Evolutionary conservation across 495 filamentous ascomycete species (phyloP), one percentile per base, ranked within the genome.

Genomic region (Hypoxylon trugodes): DNA sequence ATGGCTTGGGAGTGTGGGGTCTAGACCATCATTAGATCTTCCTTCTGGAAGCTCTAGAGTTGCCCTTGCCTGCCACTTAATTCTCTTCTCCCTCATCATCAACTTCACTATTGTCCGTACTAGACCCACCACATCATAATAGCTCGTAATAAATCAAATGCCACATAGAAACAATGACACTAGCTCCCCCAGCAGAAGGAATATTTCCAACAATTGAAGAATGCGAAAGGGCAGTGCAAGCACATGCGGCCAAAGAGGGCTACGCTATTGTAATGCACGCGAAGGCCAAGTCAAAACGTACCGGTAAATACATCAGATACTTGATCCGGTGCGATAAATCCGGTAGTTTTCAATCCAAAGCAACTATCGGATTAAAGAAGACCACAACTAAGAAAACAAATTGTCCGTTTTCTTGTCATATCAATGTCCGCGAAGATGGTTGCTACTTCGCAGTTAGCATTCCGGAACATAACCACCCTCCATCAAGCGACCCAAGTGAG

Each of bases 321-420:
- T 40, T 67, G n/a, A 70, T 72, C 35, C 66, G 66, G 18, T 72
- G 69, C 48, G 69, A 72, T 51, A 72, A 67, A 28, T 70, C 69
- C 0, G 69, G 69, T 2, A 68, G 40, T 30, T 72, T 72, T 46
- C 65, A 70, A 18, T 70, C 69, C 4, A 64, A 69, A 40, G 63
- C 69, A 10, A 60, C 58, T 25, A 62, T 72, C 21, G 63, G 67
- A 9, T 32, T 68, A 26, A 69, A 69, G 12, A 69, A 66, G 41
- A 65, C 57, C n/a, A 59, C 63, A 9, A 70, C 59, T 24, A 72
- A 72, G 61, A 70, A 70, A 33, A 72, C 69, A 13, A 69, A 72
- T 50, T 72, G 69, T 26, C 69, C 67, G 12, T 72, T 72, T 45
- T 65, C 69, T 22, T 61, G 59, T 32, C 59, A 63, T 55, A 58